phyloP scores from a whole-genome alignment of 2,329 filamentous ascomycete genomes.

The Botryotinia calthae region DNA sequence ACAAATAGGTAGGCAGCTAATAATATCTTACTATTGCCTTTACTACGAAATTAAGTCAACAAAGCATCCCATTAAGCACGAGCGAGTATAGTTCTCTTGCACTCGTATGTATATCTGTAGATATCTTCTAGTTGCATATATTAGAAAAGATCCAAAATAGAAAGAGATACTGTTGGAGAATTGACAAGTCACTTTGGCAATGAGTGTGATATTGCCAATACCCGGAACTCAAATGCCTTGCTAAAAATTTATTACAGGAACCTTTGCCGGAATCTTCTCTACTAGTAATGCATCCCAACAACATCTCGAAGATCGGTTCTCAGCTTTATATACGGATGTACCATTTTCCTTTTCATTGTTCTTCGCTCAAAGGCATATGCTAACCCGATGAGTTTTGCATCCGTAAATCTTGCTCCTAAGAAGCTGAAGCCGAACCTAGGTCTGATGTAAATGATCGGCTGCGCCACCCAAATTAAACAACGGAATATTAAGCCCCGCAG shows the following conservation, averaged over 20 bases:
- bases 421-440: background rate
- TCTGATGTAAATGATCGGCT: background rate
- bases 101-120: background rate
- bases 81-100: background rate
- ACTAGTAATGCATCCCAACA: background rate
- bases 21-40: no score
- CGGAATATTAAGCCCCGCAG: slow-evolving; percentile 7
- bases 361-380: slow-evolving; percentile 5
- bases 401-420: background rate
- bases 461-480: background rate
- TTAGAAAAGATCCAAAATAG: no score
- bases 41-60: no score
- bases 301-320: background rate
- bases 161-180: background rate
- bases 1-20: no score
- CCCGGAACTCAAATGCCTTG: background rate
- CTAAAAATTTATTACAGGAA: background rate
- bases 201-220: background rate
- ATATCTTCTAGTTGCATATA: background rate
- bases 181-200: background rate
- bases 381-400: slow-evolving; percentile 11
- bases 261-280: background rate
- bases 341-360: background rate
- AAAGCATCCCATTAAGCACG: no score
- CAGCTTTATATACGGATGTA: background rate